Percentiles rank a stretch among this genome's conserved stretches.
Conservation (phyloP, 139 green algal genomes). For the Picochlorum sp. region DNA sequence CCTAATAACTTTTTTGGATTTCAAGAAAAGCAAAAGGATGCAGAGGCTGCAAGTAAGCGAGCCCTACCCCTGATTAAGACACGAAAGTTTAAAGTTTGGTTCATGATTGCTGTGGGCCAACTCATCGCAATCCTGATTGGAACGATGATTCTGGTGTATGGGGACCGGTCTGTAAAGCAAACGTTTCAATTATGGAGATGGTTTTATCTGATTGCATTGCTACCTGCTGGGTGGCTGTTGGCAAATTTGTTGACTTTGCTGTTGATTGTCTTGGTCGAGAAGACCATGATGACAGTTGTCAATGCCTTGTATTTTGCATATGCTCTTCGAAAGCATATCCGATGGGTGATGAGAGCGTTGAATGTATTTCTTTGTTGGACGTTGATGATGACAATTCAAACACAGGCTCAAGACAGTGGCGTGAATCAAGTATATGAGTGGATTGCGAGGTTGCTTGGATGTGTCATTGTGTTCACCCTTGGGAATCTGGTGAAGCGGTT, state of each 20-base stretch:
- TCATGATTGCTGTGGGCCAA: not conserved
- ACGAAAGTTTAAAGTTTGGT: not conserved
- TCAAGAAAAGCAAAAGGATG: too few species aligned
- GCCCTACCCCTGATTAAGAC: too few species aligned
- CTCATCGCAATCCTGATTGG: not conserved
- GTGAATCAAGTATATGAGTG: constrained; percentile 12
- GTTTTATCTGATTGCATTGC: constrained; percentile 28
- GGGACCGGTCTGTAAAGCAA: not conserved
- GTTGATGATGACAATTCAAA: constrained; percentile 16
- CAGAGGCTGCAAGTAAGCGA: too few species aligned
- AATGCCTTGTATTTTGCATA: constrained; percentile 28
- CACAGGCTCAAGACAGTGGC: not conserved
- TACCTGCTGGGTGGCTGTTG: constrained; percentile 15
- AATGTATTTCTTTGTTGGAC: constrained; percentile 17
- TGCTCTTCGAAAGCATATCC: constrained; percentile 12
- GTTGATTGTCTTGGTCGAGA: constrained; percentile 15
- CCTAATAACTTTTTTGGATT: too few species aligned
- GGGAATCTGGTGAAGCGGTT: constrained; percentile 61
- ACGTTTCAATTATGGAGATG: constrained; percentile 22
- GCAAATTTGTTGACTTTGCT: not conserved
- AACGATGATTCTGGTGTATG: not conserved
- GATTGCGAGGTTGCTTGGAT: constrained; percentile 34
- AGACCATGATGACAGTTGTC: constrained; percentile 21
- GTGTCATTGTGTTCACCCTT: constrained; percentile 51
- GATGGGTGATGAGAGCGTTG: constrained; percentile 20